These are phyloP conservation scores for Golubevia pallescens DNA, from an alignment of 1,284 basidiomycete genomes.

Conservation along the genomic window DNA sequence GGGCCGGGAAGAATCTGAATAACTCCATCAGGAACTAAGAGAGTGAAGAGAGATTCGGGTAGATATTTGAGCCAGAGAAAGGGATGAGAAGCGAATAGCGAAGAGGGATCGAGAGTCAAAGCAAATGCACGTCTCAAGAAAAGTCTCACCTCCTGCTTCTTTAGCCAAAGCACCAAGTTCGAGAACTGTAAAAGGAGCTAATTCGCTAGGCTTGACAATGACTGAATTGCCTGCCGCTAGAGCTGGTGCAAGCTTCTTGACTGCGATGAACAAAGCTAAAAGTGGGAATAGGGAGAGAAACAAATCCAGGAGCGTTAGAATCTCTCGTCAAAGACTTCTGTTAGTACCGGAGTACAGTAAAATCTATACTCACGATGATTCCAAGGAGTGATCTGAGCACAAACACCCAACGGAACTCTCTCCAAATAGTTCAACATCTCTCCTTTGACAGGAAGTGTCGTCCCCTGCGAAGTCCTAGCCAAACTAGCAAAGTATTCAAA, in stretches of 20 bases:
- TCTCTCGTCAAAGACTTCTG: too few relatives aligned
- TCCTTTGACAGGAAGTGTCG: conserved; percentile 79
- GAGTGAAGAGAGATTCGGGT: neutral
- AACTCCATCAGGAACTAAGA: conserved; percentile 75
- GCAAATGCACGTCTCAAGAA: too few relatives aligned
- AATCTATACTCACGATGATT: too few relatives aligned
- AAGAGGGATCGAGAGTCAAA: neutral
- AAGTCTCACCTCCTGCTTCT: conserved; percentile 76
- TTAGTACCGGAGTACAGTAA: too few relatives aligned
- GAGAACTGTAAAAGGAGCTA: conserved; percentile 78
- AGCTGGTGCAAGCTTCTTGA: conserved; percentile 84
- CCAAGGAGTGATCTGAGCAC: conserved; percentile 74
- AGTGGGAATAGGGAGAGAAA: too few relatives aligned
- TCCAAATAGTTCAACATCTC: conserved; percentile 77
- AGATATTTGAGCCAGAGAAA: too few relatives aligned
- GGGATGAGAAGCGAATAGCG: neutral
- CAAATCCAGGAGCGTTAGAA: too few relatives aligned
- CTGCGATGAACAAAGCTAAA: too few relatives aligned
- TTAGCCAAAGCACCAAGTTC: conserved; percentile 74
- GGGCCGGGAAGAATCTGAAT: conserved; percentile 76
- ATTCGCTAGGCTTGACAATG: conserved; percentile 80
- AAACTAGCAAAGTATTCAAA: conserved; percentile 76
- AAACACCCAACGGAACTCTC: conserved; percentile 79
- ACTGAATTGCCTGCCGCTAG: conserved; percentile 76
- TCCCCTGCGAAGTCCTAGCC: conserved; percentile 73